These are phyloP conservation scores for Dendrocalamus latiflorus DNA, from an alignment of 202 grass and related monocot genomes.

Conservation along the genomic window DNA sequence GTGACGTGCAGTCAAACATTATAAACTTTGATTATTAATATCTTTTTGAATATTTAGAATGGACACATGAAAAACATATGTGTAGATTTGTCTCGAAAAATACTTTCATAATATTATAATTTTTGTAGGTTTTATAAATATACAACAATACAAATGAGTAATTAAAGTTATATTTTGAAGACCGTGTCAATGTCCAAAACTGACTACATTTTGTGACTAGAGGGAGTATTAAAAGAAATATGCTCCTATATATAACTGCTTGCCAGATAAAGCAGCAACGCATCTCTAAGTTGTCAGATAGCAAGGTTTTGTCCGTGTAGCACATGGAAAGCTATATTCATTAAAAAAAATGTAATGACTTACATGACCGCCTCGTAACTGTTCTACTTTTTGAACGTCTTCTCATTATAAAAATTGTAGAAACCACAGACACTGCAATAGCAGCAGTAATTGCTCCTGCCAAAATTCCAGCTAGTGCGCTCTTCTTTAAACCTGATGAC, in stretches of 20 bases:
- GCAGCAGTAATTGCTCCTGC: constrained; percentile 44
- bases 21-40: too few relatives aligned
- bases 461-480: constrained; percentile 64
- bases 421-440: constrained; percentile 42
- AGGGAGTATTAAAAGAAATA: background rate
- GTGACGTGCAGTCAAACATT: too few relatives aligned
- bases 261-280: background rate
- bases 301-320: constrained; percentile 1
- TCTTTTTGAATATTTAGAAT: too few relatives aligned
- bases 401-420: constrained; percentile 76
- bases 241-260: background rate
- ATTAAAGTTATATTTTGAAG: too few relatives aligned
- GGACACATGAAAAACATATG: too few relatives aligned
- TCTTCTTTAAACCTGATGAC: constrained; percentile 63
- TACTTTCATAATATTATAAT: too few relatives aligned
- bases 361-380: constrained; percentile 61
- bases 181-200: too few relatives aligned
- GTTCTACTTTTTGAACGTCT: constrained; percentile 26
- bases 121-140: too few relatives aligned
- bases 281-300: constrained; percentile 11
- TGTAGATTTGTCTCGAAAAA: too few relatives aligned
- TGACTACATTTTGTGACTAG: too few relatives aligned
- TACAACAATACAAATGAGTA: too few relatives aligned
- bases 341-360: constrained; percentile 21
- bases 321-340: background rate